phyloP scores from a whole-genome alignment of 2,329 filamentous ascomycete species.

The Penicillium sp. region DNA sequence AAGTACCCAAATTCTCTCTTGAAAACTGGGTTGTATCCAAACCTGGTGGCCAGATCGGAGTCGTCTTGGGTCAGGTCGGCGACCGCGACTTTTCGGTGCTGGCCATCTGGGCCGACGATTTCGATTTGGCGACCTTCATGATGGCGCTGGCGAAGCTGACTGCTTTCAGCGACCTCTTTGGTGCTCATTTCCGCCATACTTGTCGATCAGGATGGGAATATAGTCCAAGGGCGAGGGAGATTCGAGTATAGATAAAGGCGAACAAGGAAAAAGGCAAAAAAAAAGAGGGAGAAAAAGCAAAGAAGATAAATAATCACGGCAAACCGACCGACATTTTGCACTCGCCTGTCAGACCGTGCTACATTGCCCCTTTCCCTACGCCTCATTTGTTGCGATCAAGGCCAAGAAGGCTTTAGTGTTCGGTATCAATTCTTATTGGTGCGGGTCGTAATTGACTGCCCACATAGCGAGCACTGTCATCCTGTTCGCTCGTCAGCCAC shows the following conservation, averaged over 20 bases:
- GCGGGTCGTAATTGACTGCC: not conserved
- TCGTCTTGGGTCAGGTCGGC: slow-evolving; percentile 17
- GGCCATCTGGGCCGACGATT: slow-evolving; percentile 16
- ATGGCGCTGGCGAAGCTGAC: slow-evolving; percentile 13
- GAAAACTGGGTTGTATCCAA: slow-evolving; percentile 49
- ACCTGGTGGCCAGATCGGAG: slow-evolving; percentile 16
- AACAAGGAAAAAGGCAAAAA: not conserved
- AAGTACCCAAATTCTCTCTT: slow-evolving; percentile 63
- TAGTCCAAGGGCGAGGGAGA: not conserved
- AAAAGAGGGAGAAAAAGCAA: slow-evolving; percentile 5
- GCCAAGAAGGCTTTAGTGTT: not conserved
- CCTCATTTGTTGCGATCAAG: not conserved
- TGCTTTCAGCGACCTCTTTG: not conserved
- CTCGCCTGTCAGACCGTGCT: not conserved
- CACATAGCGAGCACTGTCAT: not conserved
- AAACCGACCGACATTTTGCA: slow-evolving; percentile 3
- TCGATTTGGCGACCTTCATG: slow-evolving; percentile 14
- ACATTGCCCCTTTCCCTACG: not conserved
- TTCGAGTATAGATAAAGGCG: slow-evolving; percentile 3
- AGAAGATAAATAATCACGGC: slow-evolving; percentile 8
- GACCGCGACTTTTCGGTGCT: slow-evolving; percentile 10
- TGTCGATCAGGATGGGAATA: not conserved
- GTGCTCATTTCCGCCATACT: slow-evolving; percentile 11
- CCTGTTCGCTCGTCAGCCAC: slow-evolving; percentile 4
- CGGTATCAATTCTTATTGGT: not conserved